Evolutionary conservation across 352 stramenopile species (phyloP), one percentile per base, ranked within the genome.

Genomic region (Phytophthora fragariaefolia): DNA sequence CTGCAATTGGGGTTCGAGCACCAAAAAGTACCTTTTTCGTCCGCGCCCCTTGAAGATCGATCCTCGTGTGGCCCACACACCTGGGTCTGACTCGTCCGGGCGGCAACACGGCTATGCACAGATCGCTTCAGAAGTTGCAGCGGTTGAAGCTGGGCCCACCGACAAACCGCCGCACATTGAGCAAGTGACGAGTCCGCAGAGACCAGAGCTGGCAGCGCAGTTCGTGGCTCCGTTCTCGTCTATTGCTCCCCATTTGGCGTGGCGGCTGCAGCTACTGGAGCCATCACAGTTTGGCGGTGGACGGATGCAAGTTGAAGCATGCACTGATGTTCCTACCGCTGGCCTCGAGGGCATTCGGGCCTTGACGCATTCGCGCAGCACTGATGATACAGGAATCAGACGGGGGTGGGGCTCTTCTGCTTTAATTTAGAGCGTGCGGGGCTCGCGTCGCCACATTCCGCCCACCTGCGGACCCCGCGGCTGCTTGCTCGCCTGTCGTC

Each of bases 41-140:
- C 8, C 13, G 45, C 57, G 63, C 23, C 56, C 7, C 46, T 63
- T 73, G 12, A 72, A 74, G 50, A 70, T 70, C 12, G 10, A 40
- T 40, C 10, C 10, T 58, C 7, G 55, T 71, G 63, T 71, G 30
- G 48, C 46, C n/a, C 47, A 71, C 63, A 54, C 38, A 27, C 10
- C 12, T 46, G 17, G 22, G 7, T 7, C 10, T 48, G 36, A 45
- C 6, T 3, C 15, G 36, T 22, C 36, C 36, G 10, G 36, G 7
- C n/a, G n/a, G n/a, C n/a, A n/a, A 17, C 36, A 45, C 36, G 36
- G 17, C 36, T 45, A 45, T 45, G 36, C 36, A 45, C 6, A 4
- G 17, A 22, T 32, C 47, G 22, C 45, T 40, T 62, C 40, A 51
- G 36, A 64, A 60, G 43, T 69, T 65, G 62, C 64, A 69, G n/a